phyloP scores from a whole-genome alignment of 1,284 basidiomycete genomes.

The Ustilago cynodontis region DNA sequence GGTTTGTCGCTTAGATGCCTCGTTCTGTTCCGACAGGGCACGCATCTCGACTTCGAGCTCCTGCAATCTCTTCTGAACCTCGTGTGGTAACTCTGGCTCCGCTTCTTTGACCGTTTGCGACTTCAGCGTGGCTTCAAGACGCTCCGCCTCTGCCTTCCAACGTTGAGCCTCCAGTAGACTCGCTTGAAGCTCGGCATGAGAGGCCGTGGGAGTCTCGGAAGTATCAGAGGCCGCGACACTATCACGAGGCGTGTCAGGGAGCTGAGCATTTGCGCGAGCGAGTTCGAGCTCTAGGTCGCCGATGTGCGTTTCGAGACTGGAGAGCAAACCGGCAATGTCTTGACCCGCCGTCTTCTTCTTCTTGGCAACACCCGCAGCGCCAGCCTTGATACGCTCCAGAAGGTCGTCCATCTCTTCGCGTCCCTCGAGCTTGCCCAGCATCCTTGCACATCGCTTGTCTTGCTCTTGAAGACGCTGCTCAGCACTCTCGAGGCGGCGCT shows the following conservation, averaged over 20 bases:
- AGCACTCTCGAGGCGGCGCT: conserved; percentile 57
- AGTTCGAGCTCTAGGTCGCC: conserved; percentile 63
- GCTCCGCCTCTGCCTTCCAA: conserved; percentile 31
- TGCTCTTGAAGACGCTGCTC: conserved; percentile 63
- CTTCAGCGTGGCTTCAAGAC: conserved; percentile 18
- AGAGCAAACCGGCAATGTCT: conserved; percentile 59
- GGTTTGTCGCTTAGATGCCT: conserved; percentile 7
- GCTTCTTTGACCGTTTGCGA: conserved; percentile 5
- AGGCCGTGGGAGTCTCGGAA: neutral
- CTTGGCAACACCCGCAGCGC: conserved; percentile 40
- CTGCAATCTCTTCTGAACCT: conserved; percentile 15
- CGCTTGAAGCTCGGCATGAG: conserved; percentile 15
- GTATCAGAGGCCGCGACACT: conserved; percentile 13
- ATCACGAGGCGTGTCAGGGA: conserved; percentile 15
- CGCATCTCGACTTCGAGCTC: conserved; percentile 24
- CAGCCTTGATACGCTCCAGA: conserved; percentile 66
- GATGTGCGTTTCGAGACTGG: conserved; percentile 60
- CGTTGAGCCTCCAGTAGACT: conserved; percentile 19
- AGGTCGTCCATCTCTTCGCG: conserved; percentile 69
- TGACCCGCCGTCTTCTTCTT: conserved; percentile 57
- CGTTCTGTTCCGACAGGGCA: conserved; percentile 14
- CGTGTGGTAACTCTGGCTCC: neutral
- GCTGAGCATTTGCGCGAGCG: conserved; percentile 26
- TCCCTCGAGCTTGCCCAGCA: conserved; percentile 68
- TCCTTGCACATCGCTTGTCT: conserved; percentile 63